A percentile compares a stretch with the other conserved stretches of the same genome.
Conservation (phyloP, 164 flowering plant species). For the Piper longum region DNA sequence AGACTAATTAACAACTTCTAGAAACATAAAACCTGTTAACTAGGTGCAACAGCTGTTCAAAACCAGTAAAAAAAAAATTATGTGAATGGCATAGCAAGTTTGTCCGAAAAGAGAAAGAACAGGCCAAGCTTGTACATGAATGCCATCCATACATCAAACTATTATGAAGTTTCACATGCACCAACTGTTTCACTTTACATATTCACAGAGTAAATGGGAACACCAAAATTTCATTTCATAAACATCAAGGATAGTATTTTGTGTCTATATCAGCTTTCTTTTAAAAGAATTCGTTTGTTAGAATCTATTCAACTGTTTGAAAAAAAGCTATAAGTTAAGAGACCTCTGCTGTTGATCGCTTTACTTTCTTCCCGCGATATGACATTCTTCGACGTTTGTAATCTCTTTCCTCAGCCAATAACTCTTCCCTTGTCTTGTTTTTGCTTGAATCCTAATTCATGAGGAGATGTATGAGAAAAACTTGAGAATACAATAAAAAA, state of each 20-base stretch:
- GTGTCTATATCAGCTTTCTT: no score
- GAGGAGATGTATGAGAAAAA: no score
- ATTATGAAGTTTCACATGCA: background rate
- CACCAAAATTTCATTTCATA: background rate
- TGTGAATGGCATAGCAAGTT: no score
- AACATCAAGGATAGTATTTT: no score
- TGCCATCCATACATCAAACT: background rate
- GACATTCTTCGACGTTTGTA: constrained; percentile 96
- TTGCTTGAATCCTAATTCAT: constrained; percentile 33
- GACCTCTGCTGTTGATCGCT: constrained; percentile 63
- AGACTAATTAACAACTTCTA: no score
- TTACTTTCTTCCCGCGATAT: constrained; percentile 87
- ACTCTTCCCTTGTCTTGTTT: constrained; percentile 69
- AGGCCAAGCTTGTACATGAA: background rate
- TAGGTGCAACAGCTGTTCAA: no score
- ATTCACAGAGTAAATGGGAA: background rate
- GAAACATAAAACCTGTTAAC: no score
- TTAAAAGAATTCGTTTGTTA: background rate
- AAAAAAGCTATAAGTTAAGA: background rate
- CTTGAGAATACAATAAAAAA: no score
- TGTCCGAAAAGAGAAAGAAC: background rate
- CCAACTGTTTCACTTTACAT: background rate
- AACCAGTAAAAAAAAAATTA: no score
- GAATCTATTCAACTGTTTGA: no score
- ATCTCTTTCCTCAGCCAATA: constrained; percentile 97